Evolutionary conservation across 495 filamentous ascomycete genomes (phyloP).

Genomic region (Podospora bellae-mahoneyi): DNA sequence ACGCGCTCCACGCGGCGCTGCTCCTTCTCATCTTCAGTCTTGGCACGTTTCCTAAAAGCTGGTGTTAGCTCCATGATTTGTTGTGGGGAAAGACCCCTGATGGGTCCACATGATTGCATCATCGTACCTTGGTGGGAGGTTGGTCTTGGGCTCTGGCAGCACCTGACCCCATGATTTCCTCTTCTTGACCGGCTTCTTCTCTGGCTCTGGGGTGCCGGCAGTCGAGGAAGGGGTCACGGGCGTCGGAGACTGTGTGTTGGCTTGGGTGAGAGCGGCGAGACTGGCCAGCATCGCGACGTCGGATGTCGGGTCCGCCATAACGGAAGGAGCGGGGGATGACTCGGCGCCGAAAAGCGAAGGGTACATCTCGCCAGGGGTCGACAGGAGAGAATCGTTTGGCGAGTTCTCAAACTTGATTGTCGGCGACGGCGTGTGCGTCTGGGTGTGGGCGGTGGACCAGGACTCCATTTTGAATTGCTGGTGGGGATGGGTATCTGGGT

Average conservation of each 20-base stretch:
- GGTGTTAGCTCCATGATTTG: constrained; percentile 17
- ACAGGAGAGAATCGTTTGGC: constrained; percentile 51
- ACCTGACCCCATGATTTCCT: constrained; percentile 99
- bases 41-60: constrained; percentile 78
- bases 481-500: constrained; percentile 37
- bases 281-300: neutral
- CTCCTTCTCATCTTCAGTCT: constrained; percentile 98
- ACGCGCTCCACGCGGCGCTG: constrained; percentile 96
- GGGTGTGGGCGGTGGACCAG: constrained; percentile 29
- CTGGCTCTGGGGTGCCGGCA: constrained; percentile 30
- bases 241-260: constrained; percentile 13
- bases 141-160: constrained; percentile 93
- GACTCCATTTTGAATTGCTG: constrained; percentile 34
- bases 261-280: constrained; percentile 21
- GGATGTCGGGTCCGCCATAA: constrained; percentile 28
- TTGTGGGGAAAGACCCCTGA: constrained; percentile 4
- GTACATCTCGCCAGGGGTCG: constrained; percentile 49
- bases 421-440: constrained; percentile 40
- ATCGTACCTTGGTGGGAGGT: constrained; percentile 84
- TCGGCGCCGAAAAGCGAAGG: constrained; percentile 47
- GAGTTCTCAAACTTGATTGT: constrained; percentile 49
- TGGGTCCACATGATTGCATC: constrained; percentile 24
- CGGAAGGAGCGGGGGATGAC: constrained; percentile 36
- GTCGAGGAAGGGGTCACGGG: constrained; percentile 15
- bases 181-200: constrained; percentile 89